Evolutionary conservation across 148 eudicot genomes (phyloP).

Genomic region (Chenopodium berlandieri): DNA sequence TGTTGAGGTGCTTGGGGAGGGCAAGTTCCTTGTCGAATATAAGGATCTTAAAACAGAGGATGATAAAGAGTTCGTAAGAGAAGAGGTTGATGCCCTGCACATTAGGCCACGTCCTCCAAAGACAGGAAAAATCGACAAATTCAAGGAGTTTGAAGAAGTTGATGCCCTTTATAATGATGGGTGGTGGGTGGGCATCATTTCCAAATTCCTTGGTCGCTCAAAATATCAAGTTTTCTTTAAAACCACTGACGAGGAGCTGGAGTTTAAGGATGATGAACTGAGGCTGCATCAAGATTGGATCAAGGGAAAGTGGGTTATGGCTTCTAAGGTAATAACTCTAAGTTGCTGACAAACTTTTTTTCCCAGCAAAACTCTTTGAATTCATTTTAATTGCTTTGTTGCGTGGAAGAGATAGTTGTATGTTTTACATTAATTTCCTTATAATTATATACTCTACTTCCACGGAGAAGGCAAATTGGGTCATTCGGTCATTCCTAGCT

Average conservation of each 20-base stretch:
- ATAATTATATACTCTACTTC: neutral
- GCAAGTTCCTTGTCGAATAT: conserved; percentile 61
- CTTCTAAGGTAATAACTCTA: conserved; percentile 53
- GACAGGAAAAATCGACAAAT: conserved; percentile 30
- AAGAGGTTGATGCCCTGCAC: conserved; percentile 59
- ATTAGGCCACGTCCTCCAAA: conserved; percentile 80
- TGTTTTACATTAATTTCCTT: neutral
- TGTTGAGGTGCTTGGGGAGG: conserved; percentile 35
- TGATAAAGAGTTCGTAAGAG: conserved; percentile 50
- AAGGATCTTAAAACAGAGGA: conserved; percentile 61
- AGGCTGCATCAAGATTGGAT: conserved; percentile 86
- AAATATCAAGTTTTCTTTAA: conserved; percentile 67
- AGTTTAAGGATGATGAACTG: conserved; percentile 56
- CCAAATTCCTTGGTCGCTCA: conserved; percentile 45
- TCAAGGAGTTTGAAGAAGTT: conserved; percentile 61
- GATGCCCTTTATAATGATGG: conserved; percentile 83
- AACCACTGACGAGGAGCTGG: conserved; percentile 48
- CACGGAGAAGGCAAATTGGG: neutral
- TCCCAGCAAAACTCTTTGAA: neutral
- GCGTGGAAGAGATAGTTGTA: neutral
- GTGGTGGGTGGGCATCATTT: conserved; percentile 91
- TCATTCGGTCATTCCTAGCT: neutral
- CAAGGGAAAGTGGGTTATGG: conserved; percentile 65
- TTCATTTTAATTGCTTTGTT: neutral
- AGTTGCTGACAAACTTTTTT: neutral